Conservation (phyloP, 306 rosid genomes). For the Cucurbita moschata region DNA sequence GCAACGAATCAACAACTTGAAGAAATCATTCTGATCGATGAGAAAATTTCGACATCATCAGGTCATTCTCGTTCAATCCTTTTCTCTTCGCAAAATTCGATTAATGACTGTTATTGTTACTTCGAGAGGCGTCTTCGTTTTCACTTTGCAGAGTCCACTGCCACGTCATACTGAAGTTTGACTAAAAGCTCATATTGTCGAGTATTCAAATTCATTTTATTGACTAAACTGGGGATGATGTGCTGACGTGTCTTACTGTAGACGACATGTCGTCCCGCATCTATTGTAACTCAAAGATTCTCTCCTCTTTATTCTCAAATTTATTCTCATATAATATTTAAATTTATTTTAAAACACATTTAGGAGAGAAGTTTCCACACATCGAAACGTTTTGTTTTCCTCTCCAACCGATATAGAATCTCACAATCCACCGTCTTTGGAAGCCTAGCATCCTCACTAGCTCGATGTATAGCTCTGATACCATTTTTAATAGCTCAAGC, state of each 20-base stretch:
- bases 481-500: too few relatives aligned
- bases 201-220: not conserved
- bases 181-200: not conserved
- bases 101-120: not conserved
- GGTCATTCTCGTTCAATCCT: not conserved
- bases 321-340: too few relatives aligned
- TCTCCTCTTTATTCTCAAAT: too few relatives aligned
- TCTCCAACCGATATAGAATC: too few relatives aligned
- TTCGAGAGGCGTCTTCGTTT: not conserved
- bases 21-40: not conserved
- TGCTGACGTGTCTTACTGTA: not conserved
- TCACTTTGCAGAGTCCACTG: not conserved
- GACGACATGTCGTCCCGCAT: not conserved
- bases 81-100: not conserved
- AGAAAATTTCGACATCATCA: not conserved
- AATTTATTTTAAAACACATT: too few relatives aligned
- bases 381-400: too few relatives aligned
- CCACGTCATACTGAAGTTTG: not conserved
- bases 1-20: not conserved
- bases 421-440: too few relatives aligned
- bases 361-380: too few relatives aligned
- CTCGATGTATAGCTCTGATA: too few relatives aligned
- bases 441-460: too few relatives aligned
- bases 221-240: not conserved
- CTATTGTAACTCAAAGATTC: not conserved